phyloP scores from a whole-genome alignment of 2,329 filamentous ascomycete genomes.

The Dothistroma septosporum region DNA sequence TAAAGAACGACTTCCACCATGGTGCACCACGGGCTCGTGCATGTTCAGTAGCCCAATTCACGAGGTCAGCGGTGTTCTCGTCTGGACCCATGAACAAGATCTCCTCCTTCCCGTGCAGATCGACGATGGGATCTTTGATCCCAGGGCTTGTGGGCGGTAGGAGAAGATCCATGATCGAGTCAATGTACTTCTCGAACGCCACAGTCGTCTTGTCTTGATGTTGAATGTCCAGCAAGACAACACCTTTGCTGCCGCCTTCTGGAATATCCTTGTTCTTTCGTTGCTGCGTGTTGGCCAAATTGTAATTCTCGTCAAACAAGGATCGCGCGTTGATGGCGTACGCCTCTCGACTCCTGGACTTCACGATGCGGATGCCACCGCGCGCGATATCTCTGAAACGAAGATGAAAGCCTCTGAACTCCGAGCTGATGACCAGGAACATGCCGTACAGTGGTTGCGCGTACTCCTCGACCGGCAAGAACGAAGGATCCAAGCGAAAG shows the following conservation, averaged over 20 bases:
- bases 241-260: conserved; percentile 95
- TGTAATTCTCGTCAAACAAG: conserved; percentile 98
- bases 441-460: conserved; percentile 92
- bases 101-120: conserved; percentile 89
- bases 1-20: conserved; percentile 99
- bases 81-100: conserved; percentile 98
- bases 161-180: conserved; percentile 93
- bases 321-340: conserved; percentile 95
- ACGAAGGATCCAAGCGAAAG: conserved; percentile 85
- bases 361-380: conserved; percentile 96
- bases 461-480: conserved; percentile 89
- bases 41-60: conserved; percentile 98
- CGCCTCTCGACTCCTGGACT: conserved; percentile 92
- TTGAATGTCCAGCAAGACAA: conserved; percentile 87
- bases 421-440: conserved; percentile 96
- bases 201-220: conserved; percentile 90
- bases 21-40: conserved; percentile 80
- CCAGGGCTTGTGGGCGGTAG: conserved; percentile 85
- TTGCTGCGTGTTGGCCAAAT: conserved; percentile 95
- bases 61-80: conserved; percentile 95
- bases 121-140: conserved; percentile 98
- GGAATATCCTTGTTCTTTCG: conserved; percentile 99
- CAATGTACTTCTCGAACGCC: conserved; percentile 99
- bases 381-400: conserved; percentile 96
- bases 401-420: conserved; percentile 94